A percentile compares a stretch with the other conserved stretches of the same genome.
These are phyloP conservation scores for Pascua sp. DNA, from an alignment of 1,284 basidiomycete genomes.

Conservation along the genomic window DNA sequence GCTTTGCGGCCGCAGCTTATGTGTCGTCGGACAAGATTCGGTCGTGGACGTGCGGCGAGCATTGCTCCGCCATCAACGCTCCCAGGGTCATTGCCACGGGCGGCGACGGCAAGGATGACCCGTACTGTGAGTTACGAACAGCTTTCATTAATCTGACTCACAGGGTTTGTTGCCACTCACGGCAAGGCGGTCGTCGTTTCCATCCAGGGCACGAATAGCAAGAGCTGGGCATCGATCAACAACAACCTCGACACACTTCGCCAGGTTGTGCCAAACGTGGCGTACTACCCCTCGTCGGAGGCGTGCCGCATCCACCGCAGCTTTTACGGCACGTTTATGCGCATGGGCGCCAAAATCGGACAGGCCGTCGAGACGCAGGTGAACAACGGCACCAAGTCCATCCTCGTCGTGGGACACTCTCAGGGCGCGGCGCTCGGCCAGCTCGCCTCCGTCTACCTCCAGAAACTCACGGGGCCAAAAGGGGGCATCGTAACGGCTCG, in stretches of 20 bases:
- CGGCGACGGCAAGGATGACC: conserved; percentile 2
- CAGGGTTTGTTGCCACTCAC: conserved; percentile 9
- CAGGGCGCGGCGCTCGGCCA: conserved; percentile 22
- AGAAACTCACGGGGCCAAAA: conserved; percentile 3
- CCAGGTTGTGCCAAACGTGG: background rate
- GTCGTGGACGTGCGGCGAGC: too few relatives aligned
- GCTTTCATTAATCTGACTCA: background rate
- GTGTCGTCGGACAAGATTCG: too few relatives aligned
- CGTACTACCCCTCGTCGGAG: conserved; percentile 18
- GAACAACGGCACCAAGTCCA: conserved; percentile 5
- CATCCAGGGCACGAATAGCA: conserved; percentile 24
- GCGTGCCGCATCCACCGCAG: conserved; percentile 16
- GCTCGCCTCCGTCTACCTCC: conserved; percentile 16
- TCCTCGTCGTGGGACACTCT: conserved; percentile 28
- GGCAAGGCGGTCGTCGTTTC: conserved; percentile 13
- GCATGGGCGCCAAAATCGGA: conserved; percentile 10
- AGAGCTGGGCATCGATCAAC: conserved; percentile 10
- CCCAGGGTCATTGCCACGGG: background rate
- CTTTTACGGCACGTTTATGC: conserved; percentile 21
- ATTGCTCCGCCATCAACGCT: too few relatives aligned
- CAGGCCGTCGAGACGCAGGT: conserved; percentile 6
- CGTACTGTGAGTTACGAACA: background rate
- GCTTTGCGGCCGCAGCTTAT: too few relatives aligned
- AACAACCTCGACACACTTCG: conserved; percentile 21
- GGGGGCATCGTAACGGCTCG: conserved; percentile 6